Base-by-base conservation (phyloP, 441 rosid species). In the Francoa sonchifolia region DNA sequence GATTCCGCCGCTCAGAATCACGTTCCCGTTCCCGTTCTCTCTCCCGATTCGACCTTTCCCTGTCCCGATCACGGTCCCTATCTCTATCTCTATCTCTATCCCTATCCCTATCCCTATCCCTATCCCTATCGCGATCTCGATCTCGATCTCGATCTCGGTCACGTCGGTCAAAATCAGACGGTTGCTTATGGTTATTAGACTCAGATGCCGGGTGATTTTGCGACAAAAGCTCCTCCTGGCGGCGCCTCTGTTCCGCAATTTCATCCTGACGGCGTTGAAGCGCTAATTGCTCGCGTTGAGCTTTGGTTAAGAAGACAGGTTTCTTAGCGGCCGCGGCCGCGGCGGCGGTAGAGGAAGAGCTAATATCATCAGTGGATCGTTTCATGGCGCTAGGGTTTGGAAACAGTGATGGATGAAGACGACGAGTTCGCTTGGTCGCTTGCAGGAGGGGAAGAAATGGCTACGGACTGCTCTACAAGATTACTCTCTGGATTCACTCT, bases 271-370 rank as follows among this genome's bases (percentile, higher is more conserved):
- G 95, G 65, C 89, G 93, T 23, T 83, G 61, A 20, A 87, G 82
- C 39, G 95, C 95, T 13, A 87, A 52, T 22, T 83, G 66, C 45
- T 80, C 80, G 36, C 97, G 83, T 42, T 87, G 76, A 32, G 77
- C 79, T 73, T 76, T 87, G 42, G 95, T 72, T 12, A 77, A 61
- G 69, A 80, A 87, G 31, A 83, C 67, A 15, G 97, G 95, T 43
- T 81, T 78, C 17, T 34, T 58, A 39, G 28, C 30, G 43, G 1
- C 11, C 44, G 47, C 7, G 33, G 33, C 39, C 41, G 31, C 58
- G 27, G 49, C n/a, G 14, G 26, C 33, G 18, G 57, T 22, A 22
- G 57, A 23, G 19, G 61, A 38, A 44, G 59, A 65, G 11, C 45
- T 4, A 16, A 40, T 41, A 20, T 69, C 74, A 22, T 67, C 65